A percentile compares a stretch with the other conserved stretches of the same genome.
phyloP scores from a whole-genome alignment of 768 basidiomycete genomes.

The Hypholoma sublateritium region DNA sequence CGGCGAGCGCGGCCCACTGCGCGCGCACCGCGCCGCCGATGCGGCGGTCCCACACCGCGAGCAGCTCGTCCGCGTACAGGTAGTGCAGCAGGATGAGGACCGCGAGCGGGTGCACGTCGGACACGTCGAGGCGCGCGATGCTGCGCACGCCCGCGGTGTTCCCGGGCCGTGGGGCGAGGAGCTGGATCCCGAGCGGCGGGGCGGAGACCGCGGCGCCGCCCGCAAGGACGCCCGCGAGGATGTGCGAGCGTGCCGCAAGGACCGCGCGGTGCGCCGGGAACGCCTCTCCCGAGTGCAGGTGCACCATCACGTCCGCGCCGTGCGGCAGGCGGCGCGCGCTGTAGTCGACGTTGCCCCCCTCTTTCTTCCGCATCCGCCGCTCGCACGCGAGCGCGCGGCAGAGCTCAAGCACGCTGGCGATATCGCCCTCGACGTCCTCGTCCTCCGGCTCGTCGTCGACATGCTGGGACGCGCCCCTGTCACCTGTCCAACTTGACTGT shows the following conservation, averaged over 20 bases:
- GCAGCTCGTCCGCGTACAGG: slow-evolving; percentile 83
- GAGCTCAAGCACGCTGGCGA: slow-evolving; percentile 31
- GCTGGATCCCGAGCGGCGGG: slow-evolving; percentile 28
- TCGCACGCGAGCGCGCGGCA: slow-evolving; percentile 31
- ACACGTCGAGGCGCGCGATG: slow-evolving; percentile 40
- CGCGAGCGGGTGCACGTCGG: slow-evolving; percentile 62
- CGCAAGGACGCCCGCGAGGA: slow-evolving; percentile 43
- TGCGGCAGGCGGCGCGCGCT: slow-evolving; percentile 29
- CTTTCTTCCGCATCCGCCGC: slow-evolving; percentile 21
- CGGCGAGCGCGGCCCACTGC: slow-evolving; percentile 37
- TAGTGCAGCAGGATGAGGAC: slow-evolving; percentile 78
- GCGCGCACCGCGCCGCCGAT: slow-evolving; percentile 57
- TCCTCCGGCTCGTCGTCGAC: slow-evolving; percentile 39
- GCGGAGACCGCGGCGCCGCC: slow-evolving; percentile 30
- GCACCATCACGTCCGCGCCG: slow-evolving; percentile 66
- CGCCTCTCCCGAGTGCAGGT: slow-evolving; percentile 35
- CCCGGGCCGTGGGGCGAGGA: slow-evolving; percentile 23
- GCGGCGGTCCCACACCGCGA: slow-evolving; percentile 84
- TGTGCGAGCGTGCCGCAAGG: slow-evolving; percentile 58
- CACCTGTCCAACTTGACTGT: background rate
- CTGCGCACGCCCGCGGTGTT: slow-evolving; percentile 21
- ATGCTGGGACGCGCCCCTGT: slow-evolving; percentile 6
- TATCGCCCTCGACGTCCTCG: slow-evolving; percentile 34
- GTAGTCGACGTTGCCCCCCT: slow-evolving; percentile 13
- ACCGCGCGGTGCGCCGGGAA: slow-evolving; percentile 68